These are phyloP conservation scores for Solanum arcanum DNA, from an alignment of 257 asterid genomes.

Conservation along the genomic window DNA sequence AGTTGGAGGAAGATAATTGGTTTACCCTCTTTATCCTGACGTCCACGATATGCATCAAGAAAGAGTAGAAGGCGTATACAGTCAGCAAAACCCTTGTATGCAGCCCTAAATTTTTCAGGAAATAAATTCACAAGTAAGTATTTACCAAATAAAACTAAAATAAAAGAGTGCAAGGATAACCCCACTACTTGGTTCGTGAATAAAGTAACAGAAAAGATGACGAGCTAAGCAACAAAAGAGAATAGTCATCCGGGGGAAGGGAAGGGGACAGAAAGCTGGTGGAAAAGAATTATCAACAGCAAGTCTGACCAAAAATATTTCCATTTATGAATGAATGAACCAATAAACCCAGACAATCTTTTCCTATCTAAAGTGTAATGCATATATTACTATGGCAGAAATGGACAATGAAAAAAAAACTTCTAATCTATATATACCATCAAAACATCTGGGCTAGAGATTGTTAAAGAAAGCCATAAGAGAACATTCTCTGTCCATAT, in stretches of 20 bases:
- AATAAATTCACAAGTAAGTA: slow-evolving; percentile 5
- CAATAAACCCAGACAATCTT: not conserved
- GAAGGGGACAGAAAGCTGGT: not conserved
- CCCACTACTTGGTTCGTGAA: not conserved
- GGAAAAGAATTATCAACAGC: not conserved
- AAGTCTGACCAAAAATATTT: not conserved
- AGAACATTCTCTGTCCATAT: not conserved
- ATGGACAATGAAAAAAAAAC: not conserved
- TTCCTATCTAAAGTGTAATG: not conserved
- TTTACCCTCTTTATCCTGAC: slow-evolving; percentile 92
- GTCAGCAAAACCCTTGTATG: slow-evolving; percentile 96
- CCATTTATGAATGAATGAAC: not conserved
- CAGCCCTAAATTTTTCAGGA: slow-evolving; percentile 63
- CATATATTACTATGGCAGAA: no score
- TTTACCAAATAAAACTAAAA: not conserved
- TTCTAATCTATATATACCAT: not conserved
- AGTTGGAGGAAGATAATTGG: not conserved
- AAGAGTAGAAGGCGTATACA: slow-evolving; percentile 87
- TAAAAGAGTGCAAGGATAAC: not conserved
- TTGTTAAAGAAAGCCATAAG: not conserved
- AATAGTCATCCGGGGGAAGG: not conserved
- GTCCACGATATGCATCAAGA: slow-evolving; percentile 83
- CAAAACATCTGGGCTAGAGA: not conserved
- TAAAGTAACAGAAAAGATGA: not conserved
- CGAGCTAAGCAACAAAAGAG: not conserved